A percentile compares a stretch with the other conserved stretches of the same genome.
Conservation (phyloP, 1,139 yeast species). For the Blastobotrys aristatus region DNA sequence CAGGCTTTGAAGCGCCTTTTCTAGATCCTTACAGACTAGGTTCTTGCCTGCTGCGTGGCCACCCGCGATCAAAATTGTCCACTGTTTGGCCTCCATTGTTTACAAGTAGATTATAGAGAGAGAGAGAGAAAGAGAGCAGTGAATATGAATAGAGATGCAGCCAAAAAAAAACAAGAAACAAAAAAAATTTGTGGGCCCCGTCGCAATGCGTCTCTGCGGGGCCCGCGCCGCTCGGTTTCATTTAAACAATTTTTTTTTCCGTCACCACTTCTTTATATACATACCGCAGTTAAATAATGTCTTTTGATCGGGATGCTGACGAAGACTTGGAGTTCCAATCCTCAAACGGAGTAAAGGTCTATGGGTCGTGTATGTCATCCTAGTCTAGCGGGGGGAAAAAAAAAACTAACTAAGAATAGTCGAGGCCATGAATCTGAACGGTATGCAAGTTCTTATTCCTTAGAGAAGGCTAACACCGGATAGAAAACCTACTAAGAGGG, state of each 20-base stretch:
- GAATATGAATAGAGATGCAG: not conserved
- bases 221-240: conserved; percentile 2
- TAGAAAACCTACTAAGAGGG: conserved; percentile 55
- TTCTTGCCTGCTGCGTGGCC: conserved; percentile 69
- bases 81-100: conserved; percentile 15
- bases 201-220: not conserved
- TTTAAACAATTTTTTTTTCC: not conserved
- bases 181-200: conserved; percentile 5
- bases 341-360: conserved; percentile 51
- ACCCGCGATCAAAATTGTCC: conserved; percentile 60
- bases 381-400: not conserved
- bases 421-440: conserved; percentile 71
- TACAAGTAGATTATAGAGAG: not conserved
- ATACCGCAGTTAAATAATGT: conserved; percentile 1
- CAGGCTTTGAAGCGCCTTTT: conserved; percentile 15
- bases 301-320: conserved; percentile 55
- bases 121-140: not conserved
- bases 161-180: too few species aligned
- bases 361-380: conserved; percentile 11
- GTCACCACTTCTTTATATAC: not conserved
- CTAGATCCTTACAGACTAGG: conserved; percentile 29
- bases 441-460: conserved; percentile 11
- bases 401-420: conserved; percentile 39
- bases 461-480: not conserved
- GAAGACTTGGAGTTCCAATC: conserved; percentile 54